phyloP scores from a whole-genome alignment of 179 eudicot genomes.

The Beta lomatogona region DNA sequence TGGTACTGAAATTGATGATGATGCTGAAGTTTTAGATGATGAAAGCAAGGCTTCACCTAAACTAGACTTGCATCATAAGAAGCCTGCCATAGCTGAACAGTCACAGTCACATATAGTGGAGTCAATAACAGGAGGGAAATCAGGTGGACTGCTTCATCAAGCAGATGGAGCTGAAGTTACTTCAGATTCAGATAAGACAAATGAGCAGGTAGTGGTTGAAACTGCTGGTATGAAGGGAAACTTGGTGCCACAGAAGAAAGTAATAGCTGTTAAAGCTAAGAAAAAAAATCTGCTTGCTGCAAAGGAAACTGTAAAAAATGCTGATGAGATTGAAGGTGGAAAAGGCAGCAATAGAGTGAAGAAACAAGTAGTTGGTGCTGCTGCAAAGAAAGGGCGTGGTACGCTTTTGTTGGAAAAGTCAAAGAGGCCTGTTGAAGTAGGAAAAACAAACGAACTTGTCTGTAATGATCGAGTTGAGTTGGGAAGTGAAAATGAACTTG shows the following conservation, averaged over 20 bases:
- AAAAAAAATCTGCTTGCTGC: slow-evolving; percentile 26
- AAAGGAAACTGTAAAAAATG: slow-evolving; percentile 26
- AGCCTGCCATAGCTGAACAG: not conserved
- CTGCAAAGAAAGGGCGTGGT: slow-evolving; percentile 30
- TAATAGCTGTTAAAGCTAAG: slow-evolving; percentile 39
- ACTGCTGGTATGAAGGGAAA: slow-evolving; percentile 32
- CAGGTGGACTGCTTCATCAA: slow-evolving; percentile 13
- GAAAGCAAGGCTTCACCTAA: slow-evolving; percentile 45
- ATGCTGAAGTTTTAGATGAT: slow-evolving; percentile 38
- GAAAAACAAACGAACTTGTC: slow-evolving; percentile 43
- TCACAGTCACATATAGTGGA: not conserved
- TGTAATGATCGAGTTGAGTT: slow-evolving; percentile 16
- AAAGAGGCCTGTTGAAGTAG: slow-evolving; percentile 36
- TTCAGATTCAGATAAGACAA: slow-evolving; percentile 7
- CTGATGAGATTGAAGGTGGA: slow-evolving; percentile 27
- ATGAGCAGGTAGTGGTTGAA: slow-evolving; percentile 28
- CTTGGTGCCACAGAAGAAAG: slow-evolving; percentile 38
- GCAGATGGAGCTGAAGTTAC: slow-evolving; percentile 14
- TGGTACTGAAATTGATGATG: slow-evolving; percentile 18
- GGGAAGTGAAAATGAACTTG: slow-evolving; percentile 48
- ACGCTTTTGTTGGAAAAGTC: slow-evolving; percentile 20
- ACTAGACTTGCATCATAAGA: slow-evolving; percentile 15
- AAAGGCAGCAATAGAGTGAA: slow-evolving; percentile 5
- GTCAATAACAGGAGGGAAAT: slow-evolving; percentile 4
- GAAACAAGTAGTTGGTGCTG: slow-evolving; percentile 10